Conservation (phyloP, 495 filamentous ascomycete genomes). For the Annulohypoxylon maeteangense region DNA sequence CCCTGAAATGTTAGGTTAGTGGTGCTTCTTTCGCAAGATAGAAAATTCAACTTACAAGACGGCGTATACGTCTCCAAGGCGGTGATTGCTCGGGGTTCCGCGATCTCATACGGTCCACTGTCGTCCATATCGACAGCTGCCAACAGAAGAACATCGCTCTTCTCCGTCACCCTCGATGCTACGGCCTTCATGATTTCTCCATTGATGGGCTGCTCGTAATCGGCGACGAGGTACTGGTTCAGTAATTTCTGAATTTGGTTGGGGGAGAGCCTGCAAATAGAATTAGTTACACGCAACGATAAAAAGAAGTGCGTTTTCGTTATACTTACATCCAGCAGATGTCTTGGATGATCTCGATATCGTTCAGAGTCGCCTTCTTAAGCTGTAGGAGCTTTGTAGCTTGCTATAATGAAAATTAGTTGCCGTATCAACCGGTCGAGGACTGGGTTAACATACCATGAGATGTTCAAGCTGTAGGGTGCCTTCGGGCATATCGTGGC, state of each 20-base stretch:
- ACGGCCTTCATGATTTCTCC: conserved; percentile 99
- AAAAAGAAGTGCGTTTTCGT: not conserved
- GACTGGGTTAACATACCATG: conserved; percentile 70
- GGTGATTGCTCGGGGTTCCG: conserved; percentile 93
- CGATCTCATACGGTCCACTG: conserved; percentile 99
- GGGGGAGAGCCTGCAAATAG: conserved; percentile 78
- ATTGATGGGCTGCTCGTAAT: conserved; percentile 99
- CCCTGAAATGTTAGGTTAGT: conserved; percentile 64
- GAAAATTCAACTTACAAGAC: conserved; percentile 71
- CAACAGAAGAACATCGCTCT: conserved; percentile 94
- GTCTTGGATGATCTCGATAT: conserved; percentile 99
- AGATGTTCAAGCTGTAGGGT: conserved; percentile 98
- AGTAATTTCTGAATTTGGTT: conserved; percentile 99
- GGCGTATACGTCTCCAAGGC: conserved; percentile 98
- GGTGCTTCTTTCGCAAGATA: not conserved
- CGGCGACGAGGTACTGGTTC: conserved; percentile 98
- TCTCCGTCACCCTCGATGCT: conserved; percentile 95
- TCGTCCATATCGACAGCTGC: conserved; percentile 99
- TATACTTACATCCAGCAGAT: conserved; percentile 97
- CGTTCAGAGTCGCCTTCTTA: conserved; percentile 98
- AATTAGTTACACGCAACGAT: conserved; percentile 31
- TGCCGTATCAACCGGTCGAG: not conserved
- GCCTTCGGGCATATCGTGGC: conserved; percentile 99
- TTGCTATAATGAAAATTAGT: conserved; percentile 69
- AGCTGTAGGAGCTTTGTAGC: conserved; percentile 98